Base-by-base conservation (phyloP, 2,329 filamentous ascomycete genomes). In the Plectosphaerella cucumerina region DNA sequence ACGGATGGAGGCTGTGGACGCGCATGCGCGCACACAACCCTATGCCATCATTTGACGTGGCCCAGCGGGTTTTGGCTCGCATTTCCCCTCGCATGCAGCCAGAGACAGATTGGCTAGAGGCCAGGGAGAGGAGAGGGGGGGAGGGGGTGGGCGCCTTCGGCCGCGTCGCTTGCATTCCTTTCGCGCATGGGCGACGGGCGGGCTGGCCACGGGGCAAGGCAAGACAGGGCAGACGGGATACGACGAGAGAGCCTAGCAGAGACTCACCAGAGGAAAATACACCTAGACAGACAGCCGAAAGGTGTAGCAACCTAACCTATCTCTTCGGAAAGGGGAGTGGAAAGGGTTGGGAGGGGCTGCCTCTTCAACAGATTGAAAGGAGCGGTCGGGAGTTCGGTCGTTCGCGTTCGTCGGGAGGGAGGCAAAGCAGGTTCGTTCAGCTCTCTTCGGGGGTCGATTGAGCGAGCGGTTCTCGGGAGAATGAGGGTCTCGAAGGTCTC, bases 201-300 rank as follows among this genome's bases (percentile, higher is more conserved):
- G n/a, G n/a, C 39, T 31, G 26, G 26, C 26, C 26, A 31, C 26
- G 6, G 26, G n/a, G n/a, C 37, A 42, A 42, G 17, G 37, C 15
- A 42, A 17, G 35, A 14, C 35, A 37, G 12, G 12, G 35, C 35
- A 48, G 47, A 51, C 18, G 51, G n/a, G n/a, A n/a, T n/a, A n/a
- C 37, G 44, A 26, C 45, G 56, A 18, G 17, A 37, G 35, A 37
- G 14, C n/a, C 35, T 37, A 15, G n/a, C 35, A 18, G 17, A 20
- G 39, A 42, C 65, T 66, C 57, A 69, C 66, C 62, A 42, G 39
- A 20, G n/a, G 9, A 14, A 17, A 11, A 21, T 9, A 17, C 37
- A n/a, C n/a, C n/a, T n/a, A n/a, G n/a, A n/a, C n/a, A n/a, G n/a
- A n/a, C n/a, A n/a, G n/a, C n/a, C n/a, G n/a, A n/a, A n/a, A n/a